A percentile compares a stretch with the other conserved stretches of the same genome.
phyloP scores from a whole-genome alignment of 345 rosid species.

The Gossypium raimondii region DNA sequence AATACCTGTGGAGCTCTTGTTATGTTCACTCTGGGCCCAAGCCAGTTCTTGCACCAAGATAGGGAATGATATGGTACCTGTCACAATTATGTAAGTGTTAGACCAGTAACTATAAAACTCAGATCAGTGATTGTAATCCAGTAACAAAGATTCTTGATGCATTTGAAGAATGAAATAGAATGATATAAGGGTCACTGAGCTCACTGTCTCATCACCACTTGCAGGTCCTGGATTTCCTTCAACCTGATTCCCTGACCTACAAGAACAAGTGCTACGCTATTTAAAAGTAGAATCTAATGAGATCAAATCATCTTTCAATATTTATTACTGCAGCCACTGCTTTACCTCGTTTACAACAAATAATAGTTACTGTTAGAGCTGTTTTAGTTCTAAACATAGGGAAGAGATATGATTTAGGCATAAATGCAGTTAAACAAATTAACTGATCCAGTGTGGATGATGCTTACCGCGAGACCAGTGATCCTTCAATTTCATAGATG shows the following conservation, averaged over 20 bases:
- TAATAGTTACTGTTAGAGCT: neutral
- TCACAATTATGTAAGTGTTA: slow-evolving; percentile 13
- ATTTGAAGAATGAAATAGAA: slow-evolving; percentile 9
- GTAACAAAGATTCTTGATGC: neutral
- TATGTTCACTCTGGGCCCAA: slow-evolving; percentile 81
- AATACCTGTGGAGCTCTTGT: slow-evolving; percentile 95
- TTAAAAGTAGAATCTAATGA: neutral
- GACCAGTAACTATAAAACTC: slow-evolving; percentile 6
- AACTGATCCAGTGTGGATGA: neutral
- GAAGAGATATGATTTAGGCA: neutral
- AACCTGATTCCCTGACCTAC: slow-evolving; percentile 82
- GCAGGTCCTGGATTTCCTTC: slow-evolving; percentile 88
- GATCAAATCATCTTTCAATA: slow-evolving; percentile 11
- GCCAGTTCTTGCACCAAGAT: slow-evolving; percentile 97
- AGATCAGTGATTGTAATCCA: neutral
- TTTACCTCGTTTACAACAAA: neutral
- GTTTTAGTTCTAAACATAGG: neutral
- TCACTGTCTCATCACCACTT: slow-evolving; percentile 95
- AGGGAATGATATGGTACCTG: slow-evolving; percentile 96
- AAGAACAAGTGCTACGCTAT: slow-evolving; percentile 22
- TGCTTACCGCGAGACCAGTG: slow-evolving; percentile 65
- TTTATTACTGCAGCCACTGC: neutral
- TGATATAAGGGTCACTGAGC: slow-evolving; percentile 23
- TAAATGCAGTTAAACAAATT: neutral
- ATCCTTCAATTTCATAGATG: slow-evolving; percentile 87